Evolutionary conservation across 2,329 filamentous ascomycete species (phyloP).

Genomic region (Colletotrichum liaoningense): DNA sequence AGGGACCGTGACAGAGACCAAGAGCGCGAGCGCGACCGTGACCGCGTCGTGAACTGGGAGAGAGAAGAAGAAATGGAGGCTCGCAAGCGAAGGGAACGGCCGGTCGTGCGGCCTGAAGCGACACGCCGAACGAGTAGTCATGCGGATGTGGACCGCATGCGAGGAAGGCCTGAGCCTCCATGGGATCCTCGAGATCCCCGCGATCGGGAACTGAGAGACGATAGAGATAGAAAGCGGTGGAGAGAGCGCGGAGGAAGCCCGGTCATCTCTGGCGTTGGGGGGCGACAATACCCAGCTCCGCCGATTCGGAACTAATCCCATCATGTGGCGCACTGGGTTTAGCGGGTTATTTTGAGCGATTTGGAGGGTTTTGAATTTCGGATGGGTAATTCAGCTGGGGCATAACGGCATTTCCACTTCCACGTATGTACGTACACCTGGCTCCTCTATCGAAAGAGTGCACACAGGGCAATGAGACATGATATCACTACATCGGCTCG

Average conservation of each 20-base stretch:
- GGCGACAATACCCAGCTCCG: slow-evolving; percentile 35
- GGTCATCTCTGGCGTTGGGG: slow-evolving; percentile 35
- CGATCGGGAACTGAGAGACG: slow-evolving; percentile 34
- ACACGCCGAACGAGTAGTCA: slow-evolving; percentile 62
- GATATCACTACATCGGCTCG: background rate
- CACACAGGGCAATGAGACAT: slow-evolving; percentile 16
- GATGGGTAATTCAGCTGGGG: background rate
- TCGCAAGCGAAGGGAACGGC: slow-evolving; percentile 43
- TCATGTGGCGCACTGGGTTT: background rate
- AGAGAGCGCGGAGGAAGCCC: slow-evolving; percentile 31
- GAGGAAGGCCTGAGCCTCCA: slow-evolving; percentile 19
- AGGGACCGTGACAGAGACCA: slow-evolving; percentile 46
- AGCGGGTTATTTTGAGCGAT: slow-evolving; percentile 17
- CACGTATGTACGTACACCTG: slow-evolving; percentile 14
- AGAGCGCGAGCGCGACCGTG: slow-evolving; percentile 46
- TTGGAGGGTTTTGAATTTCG: background rate
- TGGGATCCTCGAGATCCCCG: slow-evolving; percentile 35
- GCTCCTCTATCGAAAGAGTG: background rate
- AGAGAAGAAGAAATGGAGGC: slow-evolving; percentile 47
- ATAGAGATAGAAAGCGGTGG: slow-evolving; percentile 36
- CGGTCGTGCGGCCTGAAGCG: slow-evolving; percentile 53
- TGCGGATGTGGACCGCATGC: slow-evolving; percentile 56
- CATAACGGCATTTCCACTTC: slow-evolving; percentile 5
- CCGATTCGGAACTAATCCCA: slow-evolving; percentile 31
- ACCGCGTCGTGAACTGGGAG: slow-evolving; percentile 46